These are phyloP conservation scores for Coemansia sp. DNA, from an alignment of 192 early-diverging fungal genomes.

Conservation along the genomic window DNA sequence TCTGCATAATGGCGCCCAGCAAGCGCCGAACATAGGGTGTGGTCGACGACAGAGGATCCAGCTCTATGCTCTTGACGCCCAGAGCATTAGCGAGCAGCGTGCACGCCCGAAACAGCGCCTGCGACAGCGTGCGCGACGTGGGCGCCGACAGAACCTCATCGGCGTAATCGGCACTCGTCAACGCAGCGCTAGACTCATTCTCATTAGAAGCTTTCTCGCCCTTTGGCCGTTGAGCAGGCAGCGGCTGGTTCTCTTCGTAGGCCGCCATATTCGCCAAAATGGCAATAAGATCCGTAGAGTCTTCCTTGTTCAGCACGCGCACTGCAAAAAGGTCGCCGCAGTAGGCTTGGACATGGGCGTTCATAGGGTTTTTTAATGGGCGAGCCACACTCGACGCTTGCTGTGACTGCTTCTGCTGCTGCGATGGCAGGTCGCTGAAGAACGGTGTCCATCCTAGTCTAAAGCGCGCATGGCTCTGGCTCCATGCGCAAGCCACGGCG, in stretches of 20 bases:
- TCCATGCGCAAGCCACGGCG: constrained; percentile 41
- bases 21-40: constrained; percentile 49
- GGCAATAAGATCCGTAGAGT: constrained; percentile 53
- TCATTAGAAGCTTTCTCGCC: neutral
- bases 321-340: constrained; percentile 54
- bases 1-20: constrained; percentile 54
- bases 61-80: constrained; percentile 26
- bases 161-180: neutral
- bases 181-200: neutral
- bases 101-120: constrained; percentile 45
- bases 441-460: constrained; percentile 56
- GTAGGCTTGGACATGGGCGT: constrained; percentile 43
- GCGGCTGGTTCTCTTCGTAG: constrained; percentile 41
- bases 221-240: constrained; percentile 5
- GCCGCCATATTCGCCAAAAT: constrained; percentile 50
- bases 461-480: constrained; percentile 45
- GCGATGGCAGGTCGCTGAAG: constrained; percentile 31
- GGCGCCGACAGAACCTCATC: constrained; percentile 22
- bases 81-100: constrained; percentile 43
- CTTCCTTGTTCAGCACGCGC: constrained; percentile 55
- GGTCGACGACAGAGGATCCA: constrained; percentile 47
- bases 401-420: constrained; percentile 1
- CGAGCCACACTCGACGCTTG: neutral
- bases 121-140: constrained; percentile 43
- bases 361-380: constrained; percentile 7